phyloP scores from a whole-genome alignment of 306 rosid genomes.

The Castanea crenata region DNA sequence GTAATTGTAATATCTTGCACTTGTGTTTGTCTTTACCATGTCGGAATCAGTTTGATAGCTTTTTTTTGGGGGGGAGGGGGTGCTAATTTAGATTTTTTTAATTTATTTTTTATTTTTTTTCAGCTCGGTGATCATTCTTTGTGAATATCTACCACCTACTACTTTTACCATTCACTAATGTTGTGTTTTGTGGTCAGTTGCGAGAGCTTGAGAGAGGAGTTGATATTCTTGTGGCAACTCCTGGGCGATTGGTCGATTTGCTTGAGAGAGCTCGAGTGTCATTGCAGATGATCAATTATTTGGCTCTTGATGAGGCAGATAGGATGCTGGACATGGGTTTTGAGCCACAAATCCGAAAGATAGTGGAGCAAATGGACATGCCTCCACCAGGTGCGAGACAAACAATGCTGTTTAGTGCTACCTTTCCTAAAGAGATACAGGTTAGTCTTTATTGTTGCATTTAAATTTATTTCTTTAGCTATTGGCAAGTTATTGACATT shows the following conservation, averaged over 20 bases:
- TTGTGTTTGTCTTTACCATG: neutral
- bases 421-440: conserved; percentile 91
- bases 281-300: conserved; percentile 62
- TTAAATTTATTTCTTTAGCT: neutral
- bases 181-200: conserved; percentile 40
- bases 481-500: neutral
- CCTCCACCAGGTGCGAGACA: conserved; percentile 77
- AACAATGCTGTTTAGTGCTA: conserved; percentile 81
- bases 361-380: conserved; percentile 89
- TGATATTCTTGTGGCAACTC: conserved; percentile 92
- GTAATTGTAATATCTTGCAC: neutral
- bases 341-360: conserved; percentile 89
- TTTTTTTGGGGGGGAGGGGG: neutral
- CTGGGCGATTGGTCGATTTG: conserved; percentile 87
- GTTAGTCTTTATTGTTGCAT: conserved; percentile 30
- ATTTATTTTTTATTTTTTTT: neutral
- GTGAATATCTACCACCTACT: conserved; percentile 17
- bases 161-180: neutral
- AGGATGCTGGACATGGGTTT: conserved; percentile 97
- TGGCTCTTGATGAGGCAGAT: conserved; percentile 93
- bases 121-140: neutral
- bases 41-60: neutral
- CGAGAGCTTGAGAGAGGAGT: conserved; percentile 88
- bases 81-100: too few relatives aligned
- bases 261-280: conserved; percentile 84